Conservation (phyloP, 1,284 basidiomycete species). For the Mrakiaceae sp. region DNA sequence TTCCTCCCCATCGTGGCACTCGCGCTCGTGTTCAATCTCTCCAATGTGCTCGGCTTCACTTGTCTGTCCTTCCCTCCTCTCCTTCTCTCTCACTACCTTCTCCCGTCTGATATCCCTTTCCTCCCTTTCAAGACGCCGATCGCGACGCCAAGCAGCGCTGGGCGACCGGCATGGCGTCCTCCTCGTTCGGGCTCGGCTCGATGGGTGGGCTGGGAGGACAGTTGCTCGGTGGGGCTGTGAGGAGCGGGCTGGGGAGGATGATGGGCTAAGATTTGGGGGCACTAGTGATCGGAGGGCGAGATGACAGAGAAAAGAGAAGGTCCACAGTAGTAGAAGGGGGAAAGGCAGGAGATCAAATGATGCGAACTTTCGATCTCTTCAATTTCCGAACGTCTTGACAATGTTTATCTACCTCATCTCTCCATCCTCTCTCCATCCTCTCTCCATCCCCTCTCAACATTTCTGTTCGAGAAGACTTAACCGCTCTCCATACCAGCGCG, state of each 20-base stretch:
- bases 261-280: constrained; percentile 37
- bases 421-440: too few species aligned
- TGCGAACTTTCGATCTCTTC: too few species aligned
- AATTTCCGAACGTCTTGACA: too few species aligned
- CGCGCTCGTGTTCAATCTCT: constrained; percentile 81
- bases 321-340: too few species aligned
- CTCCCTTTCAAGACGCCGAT: constrained; percentile 47
- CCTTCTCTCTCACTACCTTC: constrained; percentile 3
- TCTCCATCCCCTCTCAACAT: too few species aligned
- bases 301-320: too few species aligned
- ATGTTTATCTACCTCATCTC: too few species aligned
- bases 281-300: too few species aligned
- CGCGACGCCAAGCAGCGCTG: constrained; percentile 75
- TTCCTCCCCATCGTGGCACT: constrained; percentile 79
- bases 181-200: constrained; percentile 34
- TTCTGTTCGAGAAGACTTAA: too few species aligned
- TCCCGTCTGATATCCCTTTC: background rate
- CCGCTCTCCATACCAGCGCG: too few species aligned
- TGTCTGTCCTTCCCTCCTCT: constrained; percentile 48
- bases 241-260: constrained; percentile 64
- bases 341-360: too few species aligned
- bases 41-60: constrained; percentile 83
- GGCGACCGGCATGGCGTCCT: constrained; percentile 56
- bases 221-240: constrained; percentile 62
- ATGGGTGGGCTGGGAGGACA: constrained; percentile 66